Conservation (phyloP, 23 red algal species). For the Gracilaria caudata region DNA sequence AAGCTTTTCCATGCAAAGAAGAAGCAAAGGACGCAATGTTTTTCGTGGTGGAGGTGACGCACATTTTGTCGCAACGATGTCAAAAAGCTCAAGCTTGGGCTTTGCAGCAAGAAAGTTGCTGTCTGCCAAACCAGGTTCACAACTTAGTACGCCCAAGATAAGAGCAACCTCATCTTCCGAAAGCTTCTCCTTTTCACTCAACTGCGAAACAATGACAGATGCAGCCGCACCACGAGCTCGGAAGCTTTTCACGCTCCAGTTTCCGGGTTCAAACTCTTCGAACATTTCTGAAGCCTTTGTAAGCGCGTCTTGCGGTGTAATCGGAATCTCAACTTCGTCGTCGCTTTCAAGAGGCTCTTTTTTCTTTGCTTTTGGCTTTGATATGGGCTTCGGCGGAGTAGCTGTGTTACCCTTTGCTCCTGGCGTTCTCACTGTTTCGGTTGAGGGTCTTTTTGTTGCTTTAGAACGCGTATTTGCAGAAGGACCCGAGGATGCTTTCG, state of each 20-base stretch:
- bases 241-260: conserved; percentile 78
- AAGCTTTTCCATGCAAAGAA: conserved; percentile 45
- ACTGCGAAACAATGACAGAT: conserved; percentile 12
- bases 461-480: conserved; percentile 37
- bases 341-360: conserved; percentile 39
- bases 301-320: conserved; percentile 51
- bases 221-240: conserved; percentile 57
- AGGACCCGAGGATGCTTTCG: conserved; percentile 18
- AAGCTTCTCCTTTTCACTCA: conserved; percentile 45
- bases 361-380: conserved; percentile 27
- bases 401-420: conserved; percentile 2
- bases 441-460: conserved; percentile 23
- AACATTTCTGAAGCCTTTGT: conserved; percentile 47
- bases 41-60: conserved; percentile 41
- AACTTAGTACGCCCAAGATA: conserved; percentile 38
- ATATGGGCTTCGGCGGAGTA: neutral
- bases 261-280: conserved; percentile 60
- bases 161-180: conserved; percentile 57
- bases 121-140: conserved; percentile 57
- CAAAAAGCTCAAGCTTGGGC: conserved; percentile 73
- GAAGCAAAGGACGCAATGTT: conserved; percentile 56
- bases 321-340: conserved; percentile 66
- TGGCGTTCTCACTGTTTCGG: neutral
- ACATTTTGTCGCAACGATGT: conserved; percentile 53
- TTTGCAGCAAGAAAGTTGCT: conserved; percentile 74